Percentiles rank a stretch among this genome's conserved stretches.
phyloP scores from a whole-genome alignment of 2,329 filamentous ascomycete genomes.

The Hymenoscyphus scutula region DNA sequence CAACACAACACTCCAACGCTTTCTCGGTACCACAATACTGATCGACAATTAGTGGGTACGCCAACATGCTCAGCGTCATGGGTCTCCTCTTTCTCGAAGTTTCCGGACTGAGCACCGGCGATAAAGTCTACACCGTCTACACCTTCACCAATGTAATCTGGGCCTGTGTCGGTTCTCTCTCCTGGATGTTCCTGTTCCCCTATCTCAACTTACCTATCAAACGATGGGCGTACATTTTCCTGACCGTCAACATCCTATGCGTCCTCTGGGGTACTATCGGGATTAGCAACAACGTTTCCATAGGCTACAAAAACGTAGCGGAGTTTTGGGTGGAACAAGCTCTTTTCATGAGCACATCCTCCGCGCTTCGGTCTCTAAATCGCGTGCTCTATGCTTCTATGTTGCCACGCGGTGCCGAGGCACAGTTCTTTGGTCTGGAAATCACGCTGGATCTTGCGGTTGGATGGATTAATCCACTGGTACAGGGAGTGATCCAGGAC shows the following conservation, averaged over 20 bases:
- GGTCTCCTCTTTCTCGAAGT: conserved; percentile 11
- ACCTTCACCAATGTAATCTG: conserved; percentile 10
- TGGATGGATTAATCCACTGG: conserved; percentile 12
- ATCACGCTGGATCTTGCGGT: conserved; percentile 10
- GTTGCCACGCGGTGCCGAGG: conserved; percentile 9
- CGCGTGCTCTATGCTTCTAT: conserved; percentile 7
- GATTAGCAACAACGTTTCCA: conserved; percentile 7
- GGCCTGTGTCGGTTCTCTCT: conserved; percentile 2
- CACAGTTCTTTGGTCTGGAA: conserved; percentile 12
- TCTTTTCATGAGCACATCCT: conserved; percentile 1
- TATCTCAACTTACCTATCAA: conserved; percentile 11
- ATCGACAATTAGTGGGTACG: neutral
- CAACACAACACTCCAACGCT: neutral
- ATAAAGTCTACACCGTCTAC: conserved; percentile 9
- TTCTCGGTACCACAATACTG: neutral
- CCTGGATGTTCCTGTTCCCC: conserved; percentile 12
- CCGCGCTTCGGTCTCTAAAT: conserved; percentile 6
- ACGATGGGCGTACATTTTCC: conserved; percentile 9
- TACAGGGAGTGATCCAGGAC: conserved; percentile 11
- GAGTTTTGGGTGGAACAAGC: conserved; percentile 13
- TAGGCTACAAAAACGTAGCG: conserved; percentile 8
- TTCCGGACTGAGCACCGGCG: conserved; percentile 5
- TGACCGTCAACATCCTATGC: conserved; percentile 3
- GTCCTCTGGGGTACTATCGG: conserved; percentile 9
- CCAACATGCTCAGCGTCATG: conserved; percentile 4